Conservation (phyloP, 1,139 yeast species). For the Blastobotrys persicus region DNA sequence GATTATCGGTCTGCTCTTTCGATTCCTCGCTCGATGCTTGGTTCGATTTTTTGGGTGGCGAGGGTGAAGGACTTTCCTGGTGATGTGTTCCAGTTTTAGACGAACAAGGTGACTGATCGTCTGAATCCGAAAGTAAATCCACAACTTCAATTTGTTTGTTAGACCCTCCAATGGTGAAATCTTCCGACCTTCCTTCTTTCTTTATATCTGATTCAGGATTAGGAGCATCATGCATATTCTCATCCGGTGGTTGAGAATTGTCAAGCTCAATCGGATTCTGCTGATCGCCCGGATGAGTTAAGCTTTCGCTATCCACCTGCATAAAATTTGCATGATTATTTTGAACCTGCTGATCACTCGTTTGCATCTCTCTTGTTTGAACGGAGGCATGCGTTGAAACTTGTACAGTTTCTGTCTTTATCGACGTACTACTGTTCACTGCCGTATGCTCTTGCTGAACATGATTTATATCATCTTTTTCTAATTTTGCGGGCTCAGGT, state of each 20-base stretch:
- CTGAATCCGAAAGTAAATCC: constrained; percentile 1
- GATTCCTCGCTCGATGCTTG: no score
- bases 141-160: not conserved
- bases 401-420: not conserved
- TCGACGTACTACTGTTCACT: no score
- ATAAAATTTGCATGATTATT: not conserved
- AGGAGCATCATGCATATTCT: not conserved
- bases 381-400: not conserved
- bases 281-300: not conserved
- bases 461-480: no score
- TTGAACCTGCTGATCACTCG: no score
- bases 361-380: no score
- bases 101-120: not conserved
- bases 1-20: no score
- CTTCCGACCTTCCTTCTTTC: constrained; percentile 10
- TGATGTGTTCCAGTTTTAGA: not conserved
- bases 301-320: not conserved
- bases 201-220: not conserved
- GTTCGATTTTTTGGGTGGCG: no score
- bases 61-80: not conserved
- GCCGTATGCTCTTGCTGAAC: no score
- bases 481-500: no score
- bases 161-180: constrained; percentile 33
- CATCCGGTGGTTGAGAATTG: not conserved
- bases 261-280: not conserved